Evolutionary conservation across 345 rosid genomes (phyloP).

Genomic region (Conringia planisiliqua): DNA sequence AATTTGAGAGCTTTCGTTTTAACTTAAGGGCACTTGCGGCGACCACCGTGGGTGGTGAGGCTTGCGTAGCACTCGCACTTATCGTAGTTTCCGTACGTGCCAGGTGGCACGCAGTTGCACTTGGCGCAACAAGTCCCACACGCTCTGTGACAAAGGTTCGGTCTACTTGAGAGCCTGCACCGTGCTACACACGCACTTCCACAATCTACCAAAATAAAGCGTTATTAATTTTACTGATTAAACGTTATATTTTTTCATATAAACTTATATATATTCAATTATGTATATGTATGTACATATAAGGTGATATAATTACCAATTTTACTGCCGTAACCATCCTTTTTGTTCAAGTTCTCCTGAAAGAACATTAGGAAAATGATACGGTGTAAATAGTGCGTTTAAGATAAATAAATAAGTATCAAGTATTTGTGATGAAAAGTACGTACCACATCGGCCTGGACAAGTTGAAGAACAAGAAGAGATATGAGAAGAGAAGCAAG

Average conservation of each 20-base stretch:
- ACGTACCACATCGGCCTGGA: conserved; percentile 33
- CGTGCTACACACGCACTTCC: conserved; percentile 53
- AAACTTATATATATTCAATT: background rate
- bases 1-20: background rate
- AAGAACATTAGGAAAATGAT: background rate
- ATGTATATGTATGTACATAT: background rate
- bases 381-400: background rate
- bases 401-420: background rate
- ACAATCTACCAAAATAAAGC: conserved; percentile 44
- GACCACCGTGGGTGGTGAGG: conserved; percentile 72
- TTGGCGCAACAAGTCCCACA: conserved; percentile 70
- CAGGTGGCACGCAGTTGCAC: conserved; percentile 84
- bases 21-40: conserved; percentile 68
- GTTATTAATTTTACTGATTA: background rate
- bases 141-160: conserved; percentile 56
- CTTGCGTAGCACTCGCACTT: conserved; percentile 63
- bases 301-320: conserved; percentile 20
- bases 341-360: conserved; percentile 16
- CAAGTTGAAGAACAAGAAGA: conserved; percentile 46
- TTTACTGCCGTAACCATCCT: background rate
- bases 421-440: background rate
- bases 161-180: conserved; percentile 62
- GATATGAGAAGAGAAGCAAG: conserved; percentile 52
- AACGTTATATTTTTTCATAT: background rate
- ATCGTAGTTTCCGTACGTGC: conserved; percentile 62